Evolutionary conservation across 441 rosid species (phyloP), one percentile per base, ranked within the genome.

Genomic region (Gossypium laxum): DNA sequence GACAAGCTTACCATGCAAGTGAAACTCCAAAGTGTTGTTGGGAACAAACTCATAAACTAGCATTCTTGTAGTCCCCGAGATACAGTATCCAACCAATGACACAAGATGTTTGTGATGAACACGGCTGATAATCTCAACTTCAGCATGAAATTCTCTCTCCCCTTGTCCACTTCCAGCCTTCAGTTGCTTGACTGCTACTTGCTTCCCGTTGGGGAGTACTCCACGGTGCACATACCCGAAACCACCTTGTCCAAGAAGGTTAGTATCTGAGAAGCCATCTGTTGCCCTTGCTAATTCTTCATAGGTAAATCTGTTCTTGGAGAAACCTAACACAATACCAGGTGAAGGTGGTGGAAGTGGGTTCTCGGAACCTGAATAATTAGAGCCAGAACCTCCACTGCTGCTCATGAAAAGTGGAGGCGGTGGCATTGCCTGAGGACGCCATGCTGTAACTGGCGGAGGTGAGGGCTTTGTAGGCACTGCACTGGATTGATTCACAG

Each of bases 91-190:
- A 55, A 92, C 96, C 79, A 94, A 78, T 0, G 98, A 88, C 69
- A 94, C 98, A 34, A 94, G 89, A 85, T 94, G 98, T 76, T 82
- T 94, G 78, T 94, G 98, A 76, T 94, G 98, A 50, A 94, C 98
- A 4, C 98, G 82, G 73, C 97, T 94, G 69, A 94, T 94, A 69
- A 94, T 92, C 85, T 92, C 98, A 62, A 94, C 93, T 76, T 94
- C 99, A 3, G 99, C 97, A 57, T 90, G 96, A 75, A 94, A 94
- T 76, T 94, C 99, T 18, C 96, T 89, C 80, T 94, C 98, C 47
- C 99, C 99, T 72, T 90, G 99, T 66, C 98, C 98, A 67, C 98
- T 94, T 69, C 99, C 98, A 8, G 87, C 91, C 77, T 94, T 94
- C 70, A 94, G 85, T 72, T 88, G 97, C 80, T 94, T 94, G 62